phyloP scores from a whole-genome alignment of 2,329 filamentous ascomycete genomes.

The Cytospora chrysosperma region DNA sequence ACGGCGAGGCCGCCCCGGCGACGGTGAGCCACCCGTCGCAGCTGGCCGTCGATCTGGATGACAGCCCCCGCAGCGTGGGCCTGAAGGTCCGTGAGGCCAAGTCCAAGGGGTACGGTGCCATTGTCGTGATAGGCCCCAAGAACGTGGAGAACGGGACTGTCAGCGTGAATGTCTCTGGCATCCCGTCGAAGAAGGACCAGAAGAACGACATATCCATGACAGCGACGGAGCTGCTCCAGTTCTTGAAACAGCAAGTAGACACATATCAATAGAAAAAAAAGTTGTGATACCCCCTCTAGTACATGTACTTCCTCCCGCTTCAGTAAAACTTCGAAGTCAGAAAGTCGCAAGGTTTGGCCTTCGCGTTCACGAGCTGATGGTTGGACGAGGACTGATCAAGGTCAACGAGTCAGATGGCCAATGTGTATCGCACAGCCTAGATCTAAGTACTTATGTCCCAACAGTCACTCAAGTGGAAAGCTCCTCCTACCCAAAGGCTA shows the following conservation, averaged over 20 bases:
- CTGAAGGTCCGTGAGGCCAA: slow-evolving; percentile 74
- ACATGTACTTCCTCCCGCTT: neutral
- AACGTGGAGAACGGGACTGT: slow-evolving; percentile 62
- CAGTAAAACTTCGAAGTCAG: neutral
- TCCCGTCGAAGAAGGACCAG: slow-evolving; percentile 30
- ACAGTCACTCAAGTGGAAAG: too few species aligned
- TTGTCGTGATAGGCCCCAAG: slow-evolving; percentile 69
- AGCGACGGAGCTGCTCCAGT: slow-evolving; percentile 44
- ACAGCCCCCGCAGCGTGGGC: slow-evolving; percentile 58
- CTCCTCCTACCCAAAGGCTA: too few species aligned
- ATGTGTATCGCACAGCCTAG: too few species aligned
- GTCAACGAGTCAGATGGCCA: too few species aligned
- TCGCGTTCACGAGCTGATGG: neutral
- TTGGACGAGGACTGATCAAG: neutral
- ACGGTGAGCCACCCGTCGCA: slow-evolving; percentile 48
- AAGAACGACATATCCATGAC: slow-evolving; percentile 41
- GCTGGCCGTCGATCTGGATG: slow-evolving; percentile 70
- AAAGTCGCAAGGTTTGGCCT: neutral
- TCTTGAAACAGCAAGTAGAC: slow-evolving; percentile 46
- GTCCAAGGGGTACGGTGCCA: slow-evolving; percentile 67
- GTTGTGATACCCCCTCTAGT: slow-evolving; percentile 9
- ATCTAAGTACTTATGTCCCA: too few species aligned
- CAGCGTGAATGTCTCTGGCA: slow-evolving; percentile 43
- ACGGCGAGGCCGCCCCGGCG: slow-evolving; percentile 41
- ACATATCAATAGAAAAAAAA: slow-evolving; percentile 44